Base-by-base conservation (phyloP, 1,139 yeast species). In the Pichia cactophila region DNA sequence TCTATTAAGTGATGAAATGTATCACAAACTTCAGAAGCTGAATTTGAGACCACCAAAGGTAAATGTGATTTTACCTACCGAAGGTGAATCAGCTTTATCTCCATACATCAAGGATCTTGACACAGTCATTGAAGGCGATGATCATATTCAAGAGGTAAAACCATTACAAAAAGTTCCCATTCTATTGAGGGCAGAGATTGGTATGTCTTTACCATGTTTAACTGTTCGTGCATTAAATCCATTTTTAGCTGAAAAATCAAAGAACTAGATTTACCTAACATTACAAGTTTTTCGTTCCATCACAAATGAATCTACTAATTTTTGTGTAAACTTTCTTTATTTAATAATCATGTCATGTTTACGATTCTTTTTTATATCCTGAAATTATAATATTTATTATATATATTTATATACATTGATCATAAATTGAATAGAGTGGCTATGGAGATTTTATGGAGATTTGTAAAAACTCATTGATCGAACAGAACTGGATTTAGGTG, bases 221-320 rank as follows among this genome's bases (percentile, higher is more conserved):
- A 87, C 97, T 4, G 96, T 92, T 12, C 80, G 96, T 61, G 85
- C 92, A n/a, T 73, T 90, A 61, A 92, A 92, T 61, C 98, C 98
- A 37, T 92, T 89, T 66, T 53, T 20, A 38, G 12, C 14, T 10
- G 17, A 10, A 12, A n/a, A 38, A 4, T 10, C 28, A 38, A 38
- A 23, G 41, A 38, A 38, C n/a, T 38, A 36, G 23, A 20, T 20
- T 38, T 10, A 23, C 9, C 12, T 23, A 16, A 14, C 23, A 23
- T 23, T 23, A 23, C 23, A 23, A 23, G 23, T 23, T 23, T 23
- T 23, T 23, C 23, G 23, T 23, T 23, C 5, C 23, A 23, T 5
- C 23, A 5, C 5, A 23, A 23, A 23, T 23, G 23, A 23, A 4
- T 23, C 23, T 23, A 23, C 23, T 23, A 5, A 23, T 4, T 23